Evolutionary conservation across 495 filamentous ascomycete genomes (phyloP).

Genomic region (Eremomyces bilateralis): DNA sequence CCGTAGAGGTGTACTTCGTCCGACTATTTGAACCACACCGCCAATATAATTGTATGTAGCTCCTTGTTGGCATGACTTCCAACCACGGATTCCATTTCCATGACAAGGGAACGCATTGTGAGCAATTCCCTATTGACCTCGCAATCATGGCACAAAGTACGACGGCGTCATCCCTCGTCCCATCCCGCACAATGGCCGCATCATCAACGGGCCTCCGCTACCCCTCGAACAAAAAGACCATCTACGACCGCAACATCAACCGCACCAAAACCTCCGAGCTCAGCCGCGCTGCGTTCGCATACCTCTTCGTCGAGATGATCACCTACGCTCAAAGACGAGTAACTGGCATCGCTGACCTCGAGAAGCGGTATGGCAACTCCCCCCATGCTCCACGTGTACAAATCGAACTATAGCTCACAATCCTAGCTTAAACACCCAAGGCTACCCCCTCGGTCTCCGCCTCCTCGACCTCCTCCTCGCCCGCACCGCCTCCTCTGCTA

Average conservation of each 20-base stretch:
- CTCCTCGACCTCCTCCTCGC: constrained; percentile 88
- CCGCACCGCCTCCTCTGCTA: constrained; percentile 38
- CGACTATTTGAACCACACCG: too few species aligned
- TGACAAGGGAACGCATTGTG: too few species aligned
- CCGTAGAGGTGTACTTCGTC: too few species aligned
- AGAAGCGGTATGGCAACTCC: constrained; percentile 42
- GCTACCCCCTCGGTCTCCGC: constrained; percentile 82
- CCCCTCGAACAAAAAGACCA: constrained; percentile 87
- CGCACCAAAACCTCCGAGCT: constrained; percentile 68
- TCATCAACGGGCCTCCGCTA: constrained; percentile 58
- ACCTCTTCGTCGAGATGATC: constrained; percentile 93
- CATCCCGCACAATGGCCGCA: too few species aligned
- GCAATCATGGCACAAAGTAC: too few species aligned
- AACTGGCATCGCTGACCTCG: constrained; percentile 78
- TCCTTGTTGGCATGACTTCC: too few species aligned
- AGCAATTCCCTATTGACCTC: too few species aligned
- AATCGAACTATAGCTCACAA: neutral
- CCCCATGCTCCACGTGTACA: constrained; percentile 1
- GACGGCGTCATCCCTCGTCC: too few species aligned
- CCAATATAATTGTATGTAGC: too few species aligned
- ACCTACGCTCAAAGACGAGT: constrained; percentile 80
- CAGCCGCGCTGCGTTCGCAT: constrained; percentile 83
- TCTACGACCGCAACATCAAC: constrained; percentile 90
- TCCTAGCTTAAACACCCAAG: constrained; percentile 69
- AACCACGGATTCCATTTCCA: too few species aligned